phyloP scores from a whole-genome alignment of 768 basidiomycete genomes.

The Cystofilobasidium ferigula region DNA sequence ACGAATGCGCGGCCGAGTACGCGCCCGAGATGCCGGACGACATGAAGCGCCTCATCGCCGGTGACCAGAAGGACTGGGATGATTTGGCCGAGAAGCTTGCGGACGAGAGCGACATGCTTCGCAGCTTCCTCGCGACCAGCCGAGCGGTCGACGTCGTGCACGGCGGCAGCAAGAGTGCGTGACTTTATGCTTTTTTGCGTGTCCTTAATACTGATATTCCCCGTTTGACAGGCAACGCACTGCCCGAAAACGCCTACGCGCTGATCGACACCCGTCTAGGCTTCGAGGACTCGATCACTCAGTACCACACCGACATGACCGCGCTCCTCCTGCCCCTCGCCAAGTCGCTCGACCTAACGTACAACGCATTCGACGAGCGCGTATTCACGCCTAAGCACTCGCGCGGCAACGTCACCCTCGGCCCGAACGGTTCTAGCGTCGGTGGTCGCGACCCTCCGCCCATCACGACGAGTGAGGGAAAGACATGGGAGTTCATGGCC shows the following conservation, averaged over 20 bases:
- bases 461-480: not conserved
- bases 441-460: not conserved
- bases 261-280: not conserved
- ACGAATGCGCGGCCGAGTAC: conserved; percentile 5
- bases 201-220: too few relatives aligned
- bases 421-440: too few relatives aligned
- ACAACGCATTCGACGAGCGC: not conserved
- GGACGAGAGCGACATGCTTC: not conserved
- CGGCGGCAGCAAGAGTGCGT: not conserved
- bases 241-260: not conserved
- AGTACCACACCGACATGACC: conserved; percentile 1
- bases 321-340: not conserved
- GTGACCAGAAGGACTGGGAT: not conserved
- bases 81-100: not conserved
- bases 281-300: not conserved
- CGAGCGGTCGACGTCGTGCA: not conserved
- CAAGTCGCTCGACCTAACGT: conserved; percentile 1
- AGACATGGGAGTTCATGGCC: not conserved
- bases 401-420: conserved; percentile 1
- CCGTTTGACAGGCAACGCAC: not conserved
- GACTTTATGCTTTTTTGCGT: too few relatives aligned
- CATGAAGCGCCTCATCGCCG: not conserved
- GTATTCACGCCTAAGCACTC: not conserved
- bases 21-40: conserved; percentile 1
- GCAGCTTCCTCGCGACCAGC: not conserved